These are phyloP conservation scores for Corynascus novoguineensis DNA, from an alignment of 495 filamentous ascomycete species.

Conservation along the genomic window DNA sequence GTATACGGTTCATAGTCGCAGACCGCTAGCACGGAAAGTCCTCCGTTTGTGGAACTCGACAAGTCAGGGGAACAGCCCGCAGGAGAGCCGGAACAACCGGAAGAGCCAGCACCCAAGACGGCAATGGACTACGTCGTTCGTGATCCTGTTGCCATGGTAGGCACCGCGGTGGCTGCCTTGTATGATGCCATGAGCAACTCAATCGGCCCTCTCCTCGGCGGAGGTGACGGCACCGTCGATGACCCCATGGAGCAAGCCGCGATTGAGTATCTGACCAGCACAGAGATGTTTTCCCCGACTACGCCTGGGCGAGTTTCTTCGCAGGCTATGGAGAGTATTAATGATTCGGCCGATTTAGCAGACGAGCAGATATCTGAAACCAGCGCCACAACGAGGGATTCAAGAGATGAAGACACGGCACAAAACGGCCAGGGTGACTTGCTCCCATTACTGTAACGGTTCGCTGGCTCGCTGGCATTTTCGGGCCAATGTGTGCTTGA, in stretches of 20 bases:
- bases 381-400: no score
- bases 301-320: no score
- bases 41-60: neutral
- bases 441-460: no score
- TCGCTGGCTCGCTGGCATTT: no score
- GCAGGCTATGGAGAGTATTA: no score
- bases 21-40: neutral
- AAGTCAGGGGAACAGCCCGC: no score
- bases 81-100: neutral
- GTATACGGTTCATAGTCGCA: conserved; percentile 30
- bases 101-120: neutral
- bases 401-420: no score
- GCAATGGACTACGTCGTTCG: neutral
- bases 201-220: neutral
- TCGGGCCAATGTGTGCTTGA: no score
- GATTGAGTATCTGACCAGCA: neutral
- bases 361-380: no score
- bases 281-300: no score
- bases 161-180: neutral
- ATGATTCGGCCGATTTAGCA: no score
- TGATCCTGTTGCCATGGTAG: neutral
- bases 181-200: neutral
- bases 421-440: no score
- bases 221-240: neutral
- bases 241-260: neutral